Evolutionary conservation across 163 green algal genomes (phyloP).

Genomic region (Chlamydomonas reinhardtii): DNA sequence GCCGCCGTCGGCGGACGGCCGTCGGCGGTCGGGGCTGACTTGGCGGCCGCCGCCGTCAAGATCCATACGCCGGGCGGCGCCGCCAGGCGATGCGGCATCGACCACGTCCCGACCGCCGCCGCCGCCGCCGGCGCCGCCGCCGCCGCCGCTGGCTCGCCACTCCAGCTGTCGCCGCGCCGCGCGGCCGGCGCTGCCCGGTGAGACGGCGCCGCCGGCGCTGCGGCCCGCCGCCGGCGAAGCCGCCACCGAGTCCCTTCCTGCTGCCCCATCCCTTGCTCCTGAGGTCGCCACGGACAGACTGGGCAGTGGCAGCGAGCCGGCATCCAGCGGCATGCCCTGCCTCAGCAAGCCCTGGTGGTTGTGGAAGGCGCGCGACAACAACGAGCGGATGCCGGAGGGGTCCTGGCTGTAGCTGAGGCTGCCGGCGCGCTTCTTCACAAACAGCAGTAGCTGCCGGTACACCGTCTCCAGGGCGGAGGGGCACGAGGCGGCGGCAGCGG

Average conservation of each 20-base stretch:
- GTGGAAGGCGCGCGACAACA: conserved; percentile 79
- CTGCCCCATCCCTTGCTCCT: too few relatives aligned
- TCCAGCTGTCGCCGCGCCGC: background rate
- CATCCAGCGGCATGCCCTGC: background rate
- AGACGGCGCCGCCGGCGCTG: background rate
- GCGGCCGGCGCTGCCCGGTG: conserved; percentile 25
- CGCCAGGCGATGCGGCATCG: background rate
- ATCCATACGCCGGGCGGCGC: background rate
- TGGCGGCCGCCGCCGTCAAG: background rate
- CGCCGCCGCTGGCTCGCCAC: background rate
- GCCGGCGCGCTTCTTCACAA: conserved; percentile 78
- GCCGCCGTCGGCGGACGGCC: too few relatives aligned
- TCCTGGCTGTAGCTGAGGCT: conserved; percentile 84
- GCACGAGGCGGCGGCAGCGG: background rate
- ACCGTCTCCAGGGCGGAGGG: conserved; percentile 51
- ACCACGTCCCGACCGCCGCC: too few relatives aligned
- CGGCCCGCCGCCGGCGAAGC: too few relatives aligned
- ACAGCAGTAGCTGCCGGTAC: conserved; percentile 62
- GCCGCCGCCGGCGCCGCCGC: too few relatives aligned
- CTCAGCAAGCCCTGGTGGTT: conserved; percentile 33
- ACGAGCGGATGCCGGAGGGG: conserved; percentile 79
- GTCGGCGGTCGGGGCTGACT: too few relatives aligned
- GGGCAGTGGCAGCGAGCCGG: too few relatives aligned
- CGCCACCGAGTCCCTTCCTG: background rate
- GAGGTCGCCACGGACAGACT: background rate